Conservation (phyloP, 768 basidiomycete species). For the Lyophyllum decastes region DNA sequence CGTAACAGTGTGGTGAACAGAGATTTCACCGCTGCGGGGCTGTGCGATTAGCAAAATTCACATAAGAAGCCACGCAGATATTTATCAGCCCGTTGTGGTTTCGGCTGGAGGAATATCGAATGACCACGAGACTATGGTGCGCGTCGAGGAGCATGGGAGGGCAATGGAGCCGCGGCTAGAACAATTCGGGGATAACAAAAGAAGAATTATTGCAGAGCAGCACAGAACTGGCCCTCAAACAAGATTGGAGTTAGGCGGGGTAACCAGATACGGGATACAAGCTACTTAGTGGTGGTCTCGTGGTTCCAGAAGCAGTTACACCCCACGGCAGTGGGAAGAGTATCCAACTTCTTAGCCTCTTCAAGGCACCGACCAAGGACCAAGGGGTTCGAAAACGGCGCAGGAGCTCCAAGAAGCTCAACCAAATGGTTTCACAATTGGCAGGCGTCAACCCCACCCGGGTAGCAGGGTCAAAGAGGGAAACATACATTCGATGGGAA, state of each 20-base stretch:
- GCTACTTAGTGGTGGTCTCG: neutral
- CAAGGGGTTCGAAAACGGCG: neutral
- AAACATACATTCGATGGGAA: neutral
- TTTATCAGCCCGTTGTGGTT: neutral
- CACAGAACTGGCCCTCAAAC: neutral
- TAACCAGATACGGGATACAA: neutral
- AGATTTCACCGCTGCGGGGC: constrained; percentile 2
- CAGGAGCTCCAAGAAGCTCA: neutral
- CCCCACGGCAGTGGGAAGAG: neutral
- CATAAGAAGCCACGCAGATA: neutral
- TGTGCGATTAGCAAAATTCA: neutral
- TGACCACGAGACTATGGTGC: neutral
- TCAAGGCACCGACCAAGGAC: constrained; percentile 1
- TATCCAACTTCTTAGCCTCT: neutral
- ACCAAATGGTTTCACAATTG: constrained; percentile 9
- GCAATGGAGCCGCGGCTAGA: neutral
- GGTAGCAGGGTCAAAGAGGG: constrained; percentile 3
- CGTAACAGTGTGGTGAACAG: neutral
- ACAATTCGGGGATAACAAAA: constrained; percentile 9
- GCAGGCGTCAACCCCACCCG: constrained; percentile 5
- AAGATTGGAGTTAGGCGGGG: neutral
- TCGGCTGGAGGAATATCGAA: neutral
- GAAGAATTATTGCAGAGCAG: neutral
- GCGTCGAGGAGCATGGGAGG: neutral
- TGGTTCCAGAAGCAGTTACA: neutral